Conservation (phyloP, 306 rosid genomes). For the Hippophae gyantsensis region DNA sequence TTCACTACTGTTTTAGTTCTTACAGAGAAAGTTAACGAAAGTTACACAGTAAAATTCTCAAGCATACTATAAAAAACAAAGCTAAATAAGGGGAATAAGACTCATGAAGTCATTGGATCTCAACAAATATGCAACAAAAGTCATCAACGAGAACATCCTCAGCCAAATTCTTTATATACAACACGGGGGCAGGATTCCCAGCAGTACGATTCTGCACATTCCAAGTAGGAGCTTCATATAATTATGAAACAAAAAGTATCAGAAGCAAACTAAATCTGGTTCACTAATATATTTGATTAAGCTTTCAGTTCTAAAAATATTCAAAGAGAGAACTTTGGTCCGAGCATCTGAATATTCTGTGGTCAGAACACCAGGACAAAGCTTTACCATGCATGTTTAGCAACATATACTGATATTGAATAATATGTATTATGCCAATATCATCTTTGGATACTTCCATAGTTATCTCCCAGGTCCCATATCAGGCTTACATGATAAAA, state of each 20-base stretch:
- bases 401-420: no score
- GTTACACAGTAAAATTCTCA: background rate
- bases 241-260: background rate
- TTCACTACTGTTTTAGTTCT: background rate
- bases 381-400: no score
- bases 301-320: no score
- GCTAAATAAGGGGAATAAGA: background rate
- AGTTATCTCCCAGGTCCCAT: no score
- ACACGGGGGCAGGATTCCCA: constrained; percentile 74
- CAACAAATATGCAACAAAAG: constrained; percentile 75
- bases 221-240: constrained; percentile 19
- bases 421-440: no score
- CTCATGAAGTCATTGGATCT: constrained; percentile 23
- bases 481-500: no score
- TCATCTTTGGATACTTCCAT: no score
- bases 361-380: no score
- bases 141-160: constrained; percentile 73
- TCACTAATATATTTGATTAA: background rate
- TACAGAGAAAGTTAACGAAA: no score
- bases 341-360: no score
- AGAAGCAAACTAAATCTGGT: constrained; percentile 8
- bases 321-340: no score
- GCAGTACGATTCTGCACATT: constrained; percentile 71
- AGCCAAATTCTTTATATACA: constrained; percentile 91
- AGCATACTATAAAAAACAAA: background rate